These are phyloP conservation scores for Rhizophora mangle DNA, from an alignment of 345 rosid genomes.

Conservation along the genomic window DNA sequence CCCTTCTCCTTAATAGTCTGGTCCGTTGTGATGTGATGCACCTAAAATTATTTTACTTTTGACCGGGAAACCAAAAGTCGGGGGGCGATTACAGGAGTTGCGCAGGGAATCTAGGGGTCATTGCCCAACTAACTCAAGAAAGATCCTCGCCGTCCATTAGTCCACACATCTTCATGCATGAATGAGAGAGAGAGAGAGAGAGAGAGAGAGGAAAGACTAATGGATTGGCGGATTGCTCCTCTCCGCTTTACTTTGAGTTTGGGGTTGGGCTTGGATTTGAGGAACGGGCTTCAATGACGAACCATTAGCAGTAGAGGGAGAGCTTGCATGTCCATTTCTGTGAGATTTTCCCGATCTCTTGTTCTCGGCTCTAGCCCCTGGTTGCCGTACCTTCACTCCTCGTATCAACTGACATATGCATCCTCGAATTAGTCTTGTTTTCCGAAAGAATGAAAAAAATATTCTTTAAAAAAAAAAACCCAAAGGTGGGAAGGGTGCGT, in stretches of 20 bases:
- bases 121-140: background rate
- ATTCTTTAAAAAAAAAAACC: background rate
- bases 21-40: slow-evolving; percentile 9
- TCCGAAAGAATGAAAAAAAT: background rate
- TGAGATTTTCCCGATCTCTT: slow-evolving; percentile 68
- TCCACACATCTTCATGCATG: slow-evolving; percentile 42
- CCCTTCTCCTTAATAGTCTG: slow-evolving; percentile 5
- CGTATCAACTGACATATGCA: slow-evolving; percentile 60
- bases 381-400: slow-evolving; percentile 95
- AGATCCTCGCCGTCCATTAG: slow-evolving; percentile 31
- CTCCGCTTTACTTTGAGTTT: slow-evolving; percentile 16
- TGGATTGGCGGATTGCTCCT: slow-evolving; percentile 1
- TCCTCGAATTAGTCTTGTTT: background rate
- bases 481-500: slow-evolving; percentile 2
- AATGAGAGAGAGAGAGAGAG: slow-evolving; percentile 28
- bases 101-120: slow-evolving; percentile 16
- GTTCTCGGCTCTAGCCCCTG: slow-evolving; percentile 53
- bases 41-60: background rate
- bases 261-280: slow-evolving; percentile 10
- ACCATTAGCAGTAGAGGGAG: slow-evolving; percentile 18
- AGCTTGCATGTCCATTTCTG: slow-evolving; percentile 43
- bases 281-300: slow-evolving; percentile 21
- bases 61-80: slow-evolving; percentile 10
- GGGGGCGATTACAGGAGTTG: background rate
- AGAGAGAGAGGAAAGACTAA: no score